phyloP scores from a whole-genome alignment of 2,329 filamentous ascomycete genomes.

The Aspergillus melleus region DNA sequence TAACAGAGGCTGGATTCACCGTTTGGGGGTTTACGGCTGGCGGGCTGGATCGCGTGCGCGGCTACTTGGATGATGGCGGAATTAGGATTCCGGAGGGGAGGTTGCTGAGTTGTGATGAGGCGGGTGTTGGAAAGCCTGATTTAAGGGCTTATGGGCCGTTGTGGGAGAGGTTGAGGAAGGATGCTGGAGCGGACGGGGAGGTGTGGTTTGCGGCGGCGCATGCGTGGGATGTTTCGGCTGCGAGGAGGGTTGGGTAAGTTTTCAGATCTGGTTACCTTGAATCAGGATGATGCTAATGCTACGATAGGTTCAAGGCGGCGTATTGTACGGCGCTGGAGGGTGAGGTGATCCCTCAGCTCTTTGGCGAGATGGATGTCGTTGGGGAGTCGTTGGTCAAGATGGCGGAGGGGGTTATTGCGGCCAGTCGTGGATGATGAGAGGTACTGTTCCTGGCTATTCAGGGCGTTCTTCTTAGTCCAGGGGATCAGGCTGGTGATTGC shows the following conservation, averaged over 20 bases:
- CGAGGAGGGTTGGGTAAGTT: constrained; percentile 25
- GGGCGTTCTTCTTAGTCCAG: too few relatives aligned
- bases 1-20: constrained; percentile 32
- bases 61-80: constrained; percentile 26
- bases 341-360: constrained; percentile 24
- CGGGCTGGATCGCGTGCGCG: constrained; percentile 24
- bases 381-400: constrained; percentile 25
- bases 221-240: constrained; percentile 33
- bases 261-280: background rate
- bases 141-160: constrained; percentile 24
- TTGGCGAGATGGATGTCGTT: constrained; percentile 32
- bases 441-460: background rate
- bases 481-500: too few relatives aligned
- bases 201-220: constrained; percentile 34
- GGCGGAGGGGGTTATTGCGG: constrained; percentile 30
- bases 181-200: constrained; percentile 9
- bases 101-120: constrained; percentile 27
- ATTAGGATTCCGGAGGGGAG: constrained; percentile 25
- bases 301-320: constrained; percentile 25
- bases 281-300: background rate
- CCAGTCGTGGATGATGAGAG: background rate
- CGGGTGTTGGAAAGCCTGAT: constrained; percentile 30
- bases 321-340: constrained; percentile 26
- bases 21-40: constrained; percentile 31
- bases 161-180: constrained; percentile 15